A percentile compares a stretch with the other conserved stretches of the same genome.
phyloP scores from a whole-genome alignment of 805 yeast genomes.

The Pichia occidentalis region DNA sequence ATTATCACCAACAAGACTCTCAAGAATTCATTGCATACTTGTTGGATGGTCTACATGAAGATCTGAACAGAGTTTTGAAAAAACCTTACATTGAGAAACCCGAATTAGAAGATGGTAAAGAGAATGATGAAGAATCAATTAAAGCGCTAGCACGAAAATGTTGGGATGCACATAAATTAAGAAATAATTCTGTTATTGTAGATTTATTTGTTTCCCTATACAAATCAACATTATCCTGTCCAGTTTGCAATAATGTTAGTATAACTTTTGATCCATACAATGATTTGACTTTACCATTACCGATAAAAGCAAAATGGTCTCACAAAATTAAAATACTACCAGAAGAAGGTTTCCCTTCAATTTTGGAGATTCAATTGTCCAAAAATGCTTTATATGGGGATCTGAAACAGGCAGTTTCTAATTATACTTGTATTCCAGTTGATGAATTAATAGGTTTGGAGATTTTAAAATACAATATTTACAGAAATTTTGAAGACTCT shows the following conservation, averaged over 20 bases:
- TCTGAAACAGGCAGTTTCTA: conserved; percentile 53
- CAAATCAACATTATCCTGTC: conserved; percentile 85
- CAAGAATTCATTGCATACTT: conserved; percentile 88
- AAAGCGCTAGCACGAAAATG: conserved; percentile 61
- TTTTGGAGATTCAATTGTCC: conserved; percentile 65
- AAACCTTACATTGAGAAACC: conserved; percentile 92
- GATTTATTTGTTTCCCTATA: conserved; percentile 89
- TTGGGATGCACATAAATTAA: conserved; percentile 70
- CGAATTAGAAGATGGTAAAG: conserved; percentile 59
- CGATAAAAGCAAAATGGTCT: conserved; percentile 67
- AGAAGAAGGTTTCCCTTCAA: conserved; percentile 41
- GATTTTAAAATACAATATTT: conserved; percentile 61
- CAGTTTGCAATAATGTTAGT: conserved; percentile 70
- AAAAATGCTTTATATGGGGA: conserved; percentile 60
- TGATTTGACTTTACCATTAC: conserved; percentile 85
- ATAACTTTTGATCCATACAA: conserved; percentile 92
- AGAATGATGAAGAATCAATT: conserved; percentile 46
- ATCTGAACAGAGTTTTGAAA: conserved; percentile 69
- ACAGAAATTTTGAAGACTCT: conserved; percentile 53
- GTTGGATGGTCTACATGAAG: conserved; percentile 87
- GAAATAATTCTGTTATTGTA: conserved; percentile 79
- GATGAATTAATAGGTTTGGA: conserved; percentile 47
- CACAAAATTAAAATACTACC: conserved; percentile 59
- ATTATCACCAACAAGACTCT: conserved; percentile 85
- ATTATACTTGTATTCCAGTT: conserved; percentile 34